Evolutionary conservation across 2,329 filamentous ascomycete genomes (phyloP).

Genomic region (Cladosporium velox): DNA sequence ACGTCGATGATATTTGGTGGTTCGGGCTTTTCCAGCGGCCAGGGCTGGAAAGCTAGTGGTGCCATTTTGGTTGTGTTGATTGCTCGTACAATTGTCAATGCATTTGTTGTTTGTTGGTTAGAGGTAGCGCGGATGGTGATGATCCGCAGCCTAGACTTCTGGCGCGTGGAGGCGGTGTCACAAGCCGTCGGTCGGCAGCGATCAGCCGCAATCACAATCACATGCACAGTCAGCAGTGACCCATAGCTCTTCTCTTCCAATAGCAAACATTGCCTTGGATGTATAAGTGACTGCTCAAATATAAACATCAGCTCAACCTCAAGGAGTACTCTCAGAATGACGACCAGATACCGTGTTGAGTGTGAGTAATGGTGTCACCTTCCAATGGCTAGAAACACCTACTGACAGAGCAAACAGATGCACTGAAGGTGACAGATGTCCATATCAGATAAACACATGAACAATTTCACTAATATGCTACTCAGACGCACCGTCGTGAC

Average conservation of each 20-base stretch:
- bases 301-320: not conserved
- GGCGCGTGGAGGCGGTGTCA: constrained; percentile 2
- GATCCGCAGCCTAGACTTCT: not conserved
- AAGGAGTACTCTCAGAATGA: constrained; percentile 31
- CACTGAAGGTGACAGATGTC: constrained; percentile 13
- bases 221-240: not conserved
- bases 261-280: not conserved
- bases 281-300: not conserved
- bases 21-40: constrained; percentile 58
- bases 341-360: constrained; percentile 43
- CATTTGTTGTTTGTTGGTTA: not conserved
- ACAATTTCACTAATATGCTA: not conserved
- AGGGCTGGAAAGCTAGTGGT: constrained; percentile 63
- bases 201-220: constrained; percentile 4
- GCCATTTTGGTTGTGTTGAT: constrained; percentile 21
- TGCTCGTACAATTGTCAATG: not conserved
- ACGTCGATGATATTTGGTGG: constrained; percentile 68
- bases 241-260: constrained; percentile 2
- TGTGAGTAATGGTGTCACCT: constrained; percentile 30
- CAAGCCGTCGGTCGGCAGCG: constrained; percentile 16
- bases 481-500: constrained; percentile 69
- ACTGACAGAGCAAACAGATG: constrained; percentile 16
- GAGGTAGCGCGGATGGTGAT: not conserved
- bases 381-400: not conserved
- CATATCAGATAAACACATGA: not conserved